phyloP scores from a whole-genome alignment of 2,329 filamentous ascomycete genomes.

The Immersiporthe knoxdaviesiana region DNA sequence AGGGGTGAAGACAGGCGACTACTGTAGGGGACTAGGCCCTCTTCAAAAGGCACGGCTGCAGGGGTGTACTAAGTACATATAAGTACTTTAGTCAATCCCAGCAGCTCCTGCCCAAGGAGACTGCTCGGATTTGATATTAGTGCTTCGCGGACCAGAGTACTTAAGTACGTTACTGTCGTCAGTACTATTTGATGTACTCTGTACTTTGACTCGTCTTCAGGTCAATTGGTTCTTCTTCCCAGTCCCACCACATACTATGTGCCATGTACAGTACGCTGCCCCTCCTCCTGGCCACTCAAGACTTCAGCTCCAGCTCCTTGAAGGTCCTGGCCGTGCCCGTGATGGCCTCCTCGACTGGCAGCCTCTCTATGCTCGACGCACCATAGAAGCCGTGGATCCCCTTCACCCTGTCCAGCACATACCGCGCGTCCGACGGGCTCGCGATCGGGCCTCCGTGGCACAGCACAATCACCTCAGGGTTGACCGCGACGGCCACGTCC shows the following conservation, averaged over 20 bases:
- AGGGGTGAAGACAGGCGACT: neutral
- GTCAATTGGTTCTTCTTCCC: neutral
- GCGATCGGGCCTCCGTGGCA: constrained; percentile 74
- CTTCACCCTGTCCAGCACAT: constrained; percentile 61
- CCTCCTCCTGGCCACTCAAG: too few species aligned
- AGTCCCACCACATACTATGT: too few species aligned
- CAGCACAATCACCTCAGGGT: constrained; percentile 65
- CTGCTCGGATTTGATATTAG: neutral
- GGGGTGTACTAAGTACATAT: neutral
- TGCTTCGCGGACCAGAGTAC: neutral
- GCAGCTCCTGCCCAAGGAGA: neutral
- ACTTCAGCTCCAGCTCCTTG: constrained; percentile 33
- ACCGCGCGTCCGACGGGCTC: constrained; percentile 63
- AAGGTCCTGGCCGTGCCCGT: constrained; percentile 46
- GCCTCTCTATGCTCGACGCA: constrained; percentile 69
- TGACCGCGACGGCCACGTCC: constrained; percentile 60
- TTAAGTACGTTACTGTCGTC: too few species aligned
- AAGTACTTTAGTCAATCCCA: neutral
- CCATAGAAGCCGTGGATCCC: constrained; percentile 75
- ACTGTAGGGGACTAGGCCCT: neutral
- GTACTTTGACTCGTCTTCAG: neutral
- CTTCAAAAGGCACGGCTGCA: too few species aligned
- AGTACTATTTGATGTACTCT: too few species aligned
- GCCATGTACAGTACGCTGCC: too few species aligned
- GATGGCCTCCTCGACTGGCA: constrained; percentile 70